phyloP scores from a whole-genome alignment of 768 basidiomycete species.

The Guyanaporus albipodus region DNA sequence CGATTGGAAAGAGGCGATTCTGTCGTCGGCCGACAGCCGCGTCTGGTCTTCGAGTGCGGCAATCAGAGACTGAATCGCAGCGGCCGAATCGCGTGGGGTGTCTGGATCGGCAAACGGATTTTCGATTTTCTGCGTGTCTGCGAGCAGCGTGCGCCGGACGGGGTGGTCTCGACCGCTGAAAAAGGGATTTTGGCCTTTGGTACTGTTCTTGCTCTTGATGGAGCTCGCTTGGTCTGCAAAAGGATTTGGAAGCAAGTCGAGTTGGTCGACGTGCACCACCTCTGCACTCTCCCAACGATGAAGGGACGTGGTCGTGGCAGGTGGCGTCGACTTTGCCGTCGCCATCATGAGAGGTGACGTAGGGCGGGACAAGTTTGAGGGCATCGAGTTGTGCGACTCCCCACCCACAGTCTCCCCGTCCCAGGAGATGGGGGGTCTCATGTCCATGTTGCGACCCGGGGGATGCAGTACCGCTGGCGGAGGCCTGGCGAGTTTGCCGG shows the following conservation, averaged over 20 bases:
- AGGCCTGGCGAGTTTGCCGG: slow-evolving; percentile 17
- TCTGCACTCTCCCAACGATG: slow-evolving; percentile 73
- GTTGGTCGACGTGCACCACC: slow-evolving; percentile 43
- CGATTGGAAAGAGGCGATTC: slow-evolving; percentile 58
- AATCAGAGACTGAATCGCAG: slow-evolving; percentile 58
- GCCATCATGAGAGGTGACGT: slow-evolving; percentile 47
- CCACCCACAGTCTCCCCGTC: slow-evolving; percentile 44
- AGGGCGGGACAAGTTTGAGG: slow-evolving; percentile 39
- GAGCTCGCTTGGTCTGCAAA: slow-evolving; percentile 25
- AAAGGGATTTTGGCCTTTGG: slow-evolving; percentile 34
- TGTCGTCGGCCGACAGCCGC: slow-evolving; percentile 42
- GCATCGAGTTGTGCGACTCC: slow-evolving; percentile 48
- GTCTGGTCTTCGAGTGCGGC: slow-evolving; percentile 56
- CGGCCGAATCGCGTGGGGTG: slow-evolving; percentile 22
- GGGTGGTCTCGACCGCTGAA: slow-evolving; percentile 40
- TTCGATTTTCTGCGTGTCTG: slow-evolving; percentile 11
- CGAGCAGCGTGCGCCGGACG: slow-evolving; percentile 13
- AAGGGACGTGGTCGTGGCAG: slow-evolving; percentile 43
- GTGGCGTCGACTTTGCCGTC: slow-evolving; percentile 61
- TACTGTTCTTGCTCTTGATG: slow-evolving; percentile 11
- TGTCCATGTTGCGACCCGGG: slow-evolving; percentile 39
- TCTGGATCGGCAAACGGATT: slow-evolving; percentile 45
- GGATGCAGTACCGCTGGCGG: slow-evolving; percentile 43
- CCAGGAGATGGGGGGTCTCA: slow-evolving; percentile 45
- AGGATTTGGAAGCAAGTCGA: slow-evolving; percentile 22